phyloP scores from a whole-genome alignment of 345 rosid genomes.

The Pistacia atlantica region DNA sequence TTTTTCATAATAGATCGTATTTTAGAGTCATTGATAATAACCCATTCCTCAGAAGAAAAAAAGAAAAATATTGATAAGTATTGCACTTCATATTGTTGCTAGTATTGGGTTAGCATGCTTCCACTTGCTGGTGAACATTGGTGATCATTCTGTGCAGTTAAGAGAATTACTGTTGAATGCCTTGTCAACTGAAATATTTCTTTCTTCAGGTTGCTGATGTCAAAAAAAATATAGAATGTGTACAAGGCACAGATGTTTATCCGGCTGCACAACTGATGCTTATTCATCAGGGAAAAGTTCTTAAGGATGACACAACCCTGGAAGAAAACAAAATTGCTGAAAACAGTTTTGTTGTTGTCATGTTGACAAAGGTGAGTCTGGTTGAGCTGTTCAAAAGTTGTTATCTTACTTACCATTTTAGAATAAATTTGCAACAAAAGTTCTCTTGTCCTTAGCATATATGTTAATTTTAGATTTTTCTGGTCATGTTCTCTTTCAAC shows the following conservation, averaged over 20 bases:
- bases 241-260: conserved; percentile 48
- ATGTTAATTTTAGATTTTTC: neutral
- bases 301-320: conserved; percentile 49
- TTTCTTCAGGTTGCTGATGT: conserved; percentile 45
- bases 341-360: conserved; percentile 57
- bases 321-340: conserved; percentile 57
- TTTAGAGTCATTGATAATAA: neutral
- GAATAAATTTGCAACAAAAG: neutral
- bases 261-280: conserved; percentile 56
- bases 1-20: neutral
- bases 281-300: conserved; percentile 60
- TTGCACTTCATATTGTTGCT: neutral
- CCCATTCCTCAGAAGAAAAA: neutral
- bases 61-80: neutral
- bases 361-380: conserved; percentile 45
- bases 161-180: neutral
- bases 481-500: neutral
- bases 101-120: neutral
- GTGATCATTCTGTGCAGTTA: neutral
- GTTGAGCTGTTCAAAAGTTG: neutral
- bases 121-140: too few species aligned
- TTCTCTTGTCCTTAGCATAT: neutral
- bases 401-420: neutral
- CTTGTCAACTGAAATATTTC: neutral
- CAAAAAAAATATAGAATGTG: conserved; percentile 45